A percentile compares a stretch with the other conserved stretches of the same genome.
Conservation (phyloP, 768 basidiomycete genomes). For the Termitomyces eurrhizus region DNA sequence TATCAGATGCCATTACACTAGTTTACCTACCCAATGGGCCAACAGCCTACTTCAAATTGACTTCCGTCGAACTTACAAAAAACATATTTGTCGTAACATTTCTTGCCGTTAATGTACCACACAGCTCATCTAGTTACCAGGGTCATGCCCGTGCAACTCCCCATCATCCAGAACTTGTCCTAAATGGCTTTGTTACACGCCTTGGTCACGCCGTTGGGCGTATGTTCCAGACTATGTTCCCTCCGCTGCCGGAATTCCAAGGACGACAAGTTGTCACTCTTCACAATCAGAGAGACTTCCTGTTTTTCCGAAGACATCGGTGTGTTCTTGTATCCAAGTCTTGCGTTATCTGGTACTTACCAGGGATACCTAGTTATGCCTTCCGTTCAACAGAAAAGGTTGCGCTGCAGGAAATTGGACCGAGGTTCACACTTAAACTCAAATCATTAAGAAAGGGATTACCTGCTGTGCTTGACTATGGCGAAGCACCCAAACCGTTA, state of each 20-base stretch:
- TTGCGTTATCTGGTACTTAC: neutral
- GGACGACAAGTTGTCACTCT: conserved; percentile 96
- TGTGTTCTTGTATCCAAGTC: conserved; percentile 28
- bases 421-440: conserved; percentile 93
- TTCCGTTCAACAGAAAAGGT: conserved; percentile 91
- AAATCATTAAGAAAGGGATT: conserved; percentile 85
- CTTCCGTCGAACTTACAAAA: conserved; percentile 81
- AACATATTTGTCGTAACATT: conserved; percentile 68
- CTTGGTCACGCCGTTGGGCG: conserved; percentile 92
- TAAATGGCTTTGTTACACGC: conserved; percentile 92
- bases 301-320: conserved; percentile 96
- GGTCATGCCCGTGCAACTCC: conserved; percentile 91
- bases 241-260: conserved; percentile 91
- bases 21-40: conserved; percentile 90
- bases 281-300: conserved; percentile 96
- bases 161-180: conserved; percentile 91
- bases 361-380: conserved; percentile 60
- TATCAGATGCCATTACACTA: conserved; percentile 85
- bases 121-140: conserved; percentile 32
- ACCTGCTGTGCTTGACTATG: conserved; percentile 72
- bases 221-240: conserved; percentile 96
- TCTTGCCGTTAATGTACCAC: neutral
- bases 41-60: conserved; percentile 92
- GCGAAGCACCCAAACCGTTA: conserved; percentile 55
- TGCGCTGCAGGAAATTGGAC: conserved; percentile 94